Conservation (phyloP, 78 protist genomes). For the Tieghemostelium lacteum region DNA sequence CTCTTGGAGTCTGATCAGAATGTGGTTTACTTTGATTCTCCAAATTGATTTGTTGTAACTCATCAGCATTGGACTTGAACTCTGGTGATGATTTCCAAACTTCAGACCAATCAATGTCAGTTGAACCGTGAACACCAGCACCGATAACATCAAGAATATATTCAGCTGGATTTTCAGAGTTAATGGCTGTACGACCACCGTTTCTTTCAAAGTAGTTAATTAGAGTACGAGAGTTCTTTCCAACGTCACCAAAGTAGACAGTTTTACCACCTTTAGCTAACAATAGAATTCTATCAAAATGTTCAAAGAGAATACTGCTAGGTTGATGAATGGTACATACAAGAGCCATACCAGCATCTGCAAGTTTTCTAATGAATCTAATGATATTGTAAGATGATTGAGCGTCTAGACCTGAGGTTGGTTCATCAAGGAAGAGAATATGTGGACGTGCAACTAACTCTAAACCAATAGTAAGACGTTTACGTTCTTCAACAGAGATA, state of each 20-base stretch:
- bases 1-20: conserved; percentile 28
- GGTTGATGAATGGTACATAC: conserved; percentile 49
- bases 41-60: neutral
- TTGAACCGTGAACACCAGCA: neutral
- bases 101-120: neutral
- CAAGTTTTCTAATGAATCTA: neutral
- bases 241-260: conserved; percentile 29
- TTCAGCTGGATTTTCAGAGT: neutral
- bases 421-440: conserved; percentile 74
- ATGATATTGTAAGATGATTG: neutral
- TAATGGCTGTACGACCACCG: neutral
- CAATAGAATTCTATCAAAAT: conserved; percentile 19
- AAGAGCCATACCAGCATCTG: conserved; percentile 13
- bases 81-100: neutral
- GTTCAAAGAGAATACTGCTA: conserved; percentile 12
- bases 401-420: conserved; percentile 47
- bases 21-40: neutral
- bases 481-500: conserved; percentile 72
- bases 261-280: conserved; percentile 36
- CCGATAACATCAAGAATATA: conserved; percentile 20
- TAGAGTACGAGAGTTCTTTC: conserved; percentile 3
- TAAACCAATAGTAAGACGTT: conserved; percentile 79
- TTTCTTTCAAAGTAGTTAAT: neutral
- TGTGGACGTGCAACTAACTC: conserved; percentile 80
- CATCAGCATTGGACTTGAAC: neutral